These are phyloP conservation scores for Chaetoceros muelleri DNA, from an alignment of 108 stramenopile genomes.

Conservation along the genomic window DNA sequence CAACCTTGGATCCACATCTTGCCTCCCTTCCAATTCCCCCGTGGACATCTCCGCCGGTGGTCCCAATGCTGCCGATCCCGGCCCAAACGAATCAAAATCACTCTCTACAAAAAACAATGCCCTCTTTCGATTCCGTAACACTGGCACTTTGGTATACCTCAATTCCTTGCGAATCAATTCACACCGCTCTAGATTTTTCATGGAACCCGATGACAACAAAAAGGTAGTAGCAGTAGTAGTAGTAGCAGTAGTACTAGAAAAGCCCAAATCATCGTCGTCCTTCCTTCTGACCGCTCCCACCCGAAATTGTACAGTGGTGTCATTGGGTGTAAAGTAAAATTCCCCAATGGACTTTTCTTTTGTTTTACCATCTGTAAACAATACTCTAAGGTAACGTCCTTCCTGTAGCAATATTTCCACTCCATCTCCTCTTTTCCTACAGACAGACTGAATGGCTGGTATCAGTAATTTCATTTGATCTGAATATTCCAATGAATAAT, in stretches of 20 bases:
- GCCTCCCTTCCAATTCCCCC: slow-evolving; percentile 37
- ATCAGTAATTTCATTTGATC: slow-evolving; percentile 43
- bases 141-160: slow-evolving; percentile 62
- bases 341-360: slow-evolving; percentile 56
- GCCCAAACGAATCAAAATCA: slow-evolving; percentile 71
- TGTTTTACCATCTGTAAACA: slow-evolving; percentile 49
- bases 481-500: slow-evolving; percentile 25
- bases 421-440: slow-evolving; percentile 34
- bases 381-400: slow-evolving; percentile 56
- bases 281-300: slow-evolving; percentile 15
- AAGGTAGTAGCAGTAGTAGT: neutral
- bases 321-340: slow-evolving; percentile 76
- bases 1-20: slow-evolving; percentile 50
- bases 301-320: slow-evolving; percentile 80
- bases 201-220: slow-evolving; percentile 3
- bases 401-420: slow-evolving; percentile 27
- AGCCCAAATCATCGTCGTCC: neutral
- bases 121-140: slow-evolving; percentile 63
- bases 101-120: slow-evolving; percentile 69
- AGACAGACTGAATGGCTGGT: slow-evolving; percentile 31
- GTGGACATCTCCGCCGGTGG: slow-evolving; percentile 56
- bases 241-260: neutral
- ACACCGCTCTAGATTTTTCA: slow-evolving; percentile 52
- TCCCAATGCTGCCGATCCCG: slow-evolving; percentile 55
- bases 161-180: slow-evolving; percentile 66